Conservation (phyloP, 805 yeast species). For the Pichia heedii region DNA sequence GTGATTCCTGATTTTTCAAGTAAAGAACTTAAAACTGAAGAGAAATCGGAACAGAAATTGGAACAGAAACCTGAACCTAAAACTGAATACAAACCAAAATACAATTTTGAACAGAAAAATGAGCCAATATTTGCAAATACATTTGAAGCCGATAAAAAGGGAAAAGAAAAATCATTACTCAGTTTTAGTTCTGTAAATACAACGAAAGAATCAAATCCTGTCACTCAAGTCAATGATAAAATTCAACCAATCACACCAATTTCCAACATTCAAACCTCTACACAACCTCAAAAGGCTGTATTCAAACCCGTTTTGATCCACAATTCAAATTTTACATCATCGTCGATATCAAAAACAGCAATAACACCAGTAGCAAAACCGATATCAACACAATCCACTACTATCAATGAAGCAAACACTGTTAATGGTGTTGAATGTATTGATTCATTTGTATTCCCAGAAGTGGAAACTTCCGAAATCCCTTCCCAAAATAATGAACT, state of each 20-base stretch:
- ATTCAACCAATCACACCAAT: not conserved
- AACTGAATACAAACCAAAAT: too few relatives aligned
- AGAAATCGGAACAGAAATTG: too few relatives aligned
- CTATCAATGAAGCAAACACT: not conserved
- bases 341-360: not conserved
- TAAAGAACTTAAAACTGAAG: not conserved
- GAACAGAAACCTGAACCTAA: not conserved
- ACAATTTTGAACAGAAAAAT: not conserved
- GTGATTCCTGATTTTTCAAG: too few relatives aligned
- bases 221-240: too few relatives aligned
- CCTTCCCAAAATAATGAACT: not conserved
- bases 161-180: not conserved
- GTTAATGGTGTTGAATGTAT: constrained; percentile 10
- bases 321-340: too few relatives aligned
- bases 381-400: too few relatives aligned
- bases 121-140: not conserved
- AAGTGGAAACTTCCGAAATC: constrained; percentile 6
- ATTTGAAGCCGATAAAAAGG: too few relatives aligned
- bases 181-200: not conserved
- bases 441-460: constrained; percentile 19
- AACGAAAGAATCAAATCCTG: too few relatives aligned
- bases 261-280: not conserved
- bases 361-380: too few relatives aligned
- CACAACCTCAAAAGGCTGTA: too few relatives aligned
- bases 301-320: too few relatives aligned